These are phyloP conservation scores for Coemansia sp. DNA, from an alignment of 192 early-diverging fungal genomes.

Conservation along the genomic window DNA sequence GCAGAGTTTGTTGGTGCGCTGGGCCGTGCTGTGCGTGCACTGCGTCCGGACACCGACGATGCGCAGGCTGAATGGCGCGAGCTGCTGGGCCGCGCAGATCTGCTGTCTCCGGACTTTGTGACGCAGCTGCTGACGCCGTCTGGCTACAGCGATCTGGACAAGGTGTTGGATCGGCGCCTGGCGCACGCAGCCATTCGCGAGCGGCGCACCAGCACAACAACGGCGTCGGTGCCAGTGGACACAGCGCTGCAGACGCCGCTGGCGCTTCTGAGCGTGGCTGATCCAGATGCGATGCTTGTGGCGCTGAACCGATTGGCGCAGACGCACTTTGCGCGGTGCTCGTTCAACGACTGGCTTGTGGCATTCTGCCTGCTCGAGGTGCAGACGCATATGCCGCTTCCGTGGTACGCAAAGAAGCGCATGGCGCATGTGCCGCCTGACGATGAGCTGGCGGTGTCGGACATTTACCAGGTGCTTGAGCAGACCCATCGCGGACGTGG, in stretches of 20 bases:
- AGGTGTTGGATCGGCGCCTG: conserved; percentile 36
- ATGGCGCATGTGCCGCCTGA: conserved; percentile 45
- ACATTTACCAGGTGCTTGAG: conserved; percentile 66
- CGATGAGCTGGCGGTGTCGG: conserved; percentile 64
- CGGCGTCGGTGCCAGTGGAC: conserved; percentile 16
- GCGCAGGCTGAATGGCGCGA: conserved; percentile 18
- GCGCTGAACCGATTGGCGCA: conserved; percentile 50
- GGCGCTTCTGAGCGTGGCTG: conserved; percentile 34
- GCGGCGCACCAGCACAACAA: conserved; percentile 17
- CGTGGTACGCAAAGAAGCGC: conserved; percentile 56
- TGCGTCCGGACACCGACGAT: conserved; percentile 1
- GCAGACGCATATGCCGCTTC: conserved; percentile 51
- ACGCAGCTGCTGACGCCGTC: conserved; percentile 38
- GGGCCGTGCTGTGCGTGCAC: conserved; percentile 3
- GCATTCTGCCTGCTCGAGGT: conserved; percentile 53
- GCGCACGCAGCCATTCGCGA: conserved; percentile 35
- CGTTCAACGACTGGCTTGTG: conserved; percentile 54
- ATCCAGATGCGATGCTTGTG: conserved; percentile 30
- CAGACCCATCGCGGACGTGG: conserved; percentile 47
- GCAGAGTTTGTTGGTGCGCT: conserved; percentile 42
- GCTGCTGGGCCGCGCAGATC: conserved; percentile 12
- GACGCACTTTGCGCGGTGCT: conserved; percentile 53
- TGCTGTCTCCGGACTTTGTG: conserved; percentile 29
- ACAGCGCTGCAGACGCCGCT: conserved; percentile 22
- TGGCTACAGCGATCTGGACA: conserved; percentile 30